Percentiles rank a stretch among this genome's conserved stretches.
phyloP scores from a whole-genome alignment of 352 stramenopile genomes.

The Globisporangium yorkense region DNA sequence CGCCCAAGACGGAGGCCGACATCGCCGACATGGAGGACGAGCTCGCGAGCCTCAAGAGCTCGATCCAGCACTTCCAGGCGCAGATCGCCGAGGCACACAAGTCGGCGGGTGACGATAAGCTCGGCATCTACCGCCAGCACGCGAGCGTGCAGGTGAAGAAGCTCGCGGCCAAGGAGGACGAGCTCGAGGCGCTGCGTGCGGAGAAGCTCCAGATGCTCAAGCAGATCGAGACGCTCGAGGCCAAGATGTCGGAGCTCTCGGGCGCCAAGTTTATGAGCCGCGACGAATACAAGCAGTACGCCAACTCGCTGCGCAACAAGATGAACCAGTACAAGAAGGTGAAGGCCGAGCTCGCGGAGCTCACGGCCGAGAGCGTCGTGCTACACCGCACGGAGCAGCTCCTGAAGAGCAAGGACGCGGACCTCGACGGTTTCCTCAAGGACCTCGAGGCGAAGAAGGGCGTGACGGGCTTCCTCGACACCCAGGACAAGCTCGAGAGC shows the following conservation, averaged over 20 bases:
- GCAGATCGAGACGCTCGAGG: slow-evolving; percentile 71
- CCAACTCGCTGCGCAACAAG: slow-evolving; percentile 86
- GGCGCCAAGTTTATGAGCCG: slow-evolving; percentile 79
- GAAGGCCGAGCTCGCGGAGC: slow-evolving; percentile 81
- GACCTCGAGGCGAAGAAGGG: slow-evolving; percentile 83
- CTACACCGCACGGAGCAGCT: slow-evolving; percentile 90
- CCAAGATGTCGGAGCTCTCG: slow-evolving; percentile 50
- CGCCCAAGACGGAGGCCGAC: slow-evolving; percentile 81
- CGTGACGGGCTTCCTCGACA: slow-evolving; percentile 82
- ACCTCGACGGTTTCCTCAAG: slow-evolving; percentile 82
- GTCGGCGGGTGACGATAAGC: slow-evolving; percentile 79
- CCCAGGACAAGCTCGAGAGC: slow-evolving; percentile 82
- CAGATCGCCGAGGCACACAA: slow-evolving; percentile 74
- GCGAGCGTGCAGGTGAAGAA: slow-evolving; percentile 85
- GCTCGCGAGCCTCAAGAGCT: slow-evolving; percentile 45
- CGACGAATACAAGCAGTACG: slow-evolving; percentile 90
- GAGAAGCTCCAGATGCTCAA: slow-evolving; percentile 56
- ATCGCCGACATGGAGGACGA: slow-evolving; percentile 87
- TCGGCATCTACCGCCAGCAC: slow-evolving; percentile 90
- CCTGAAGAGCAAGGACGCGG: slow-evolving; percentile 78
- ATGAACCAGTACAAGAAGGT: slow-evolving; percentile 90
- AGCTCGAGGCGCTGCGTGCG: slow-evolving; percentile 62
- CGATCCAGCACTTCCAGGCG: slow-evolving; percentile 59
- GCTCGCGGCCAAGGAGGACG: slow-evolving; percentile 84
- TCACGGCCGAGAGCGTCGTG: slow-evolving; percentile 87